phyloP scores from a whole-genome alignment of 1,284 basidiomycete genomes.

The Trichosporon ovoides region DNA sequence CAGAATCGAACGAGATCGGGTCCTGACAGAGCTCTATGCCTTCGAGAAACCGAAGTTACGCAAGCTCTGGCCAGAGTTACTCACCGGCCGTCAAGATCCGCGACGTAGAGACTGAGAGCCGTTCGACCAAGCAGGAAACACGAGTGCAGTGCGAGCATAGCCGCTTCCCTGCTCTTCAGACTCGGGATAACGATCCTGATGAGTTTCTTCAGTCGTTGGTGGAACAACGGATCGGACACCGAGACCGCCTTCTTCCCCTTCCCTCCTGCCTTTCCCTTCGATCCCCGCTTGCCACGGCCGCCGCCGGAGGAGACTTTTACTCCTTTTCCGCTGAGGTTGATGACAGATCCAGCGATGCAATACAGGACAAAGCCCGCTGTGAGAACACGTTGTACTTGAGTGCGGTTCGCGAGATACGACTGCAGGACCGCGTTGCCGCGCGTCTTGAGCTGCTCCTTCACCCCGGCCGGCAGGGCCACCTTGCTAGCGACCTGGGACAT shows the following conservation, averaged over 20 bases:
- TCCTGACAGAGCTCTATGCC: too few relatives aligned
- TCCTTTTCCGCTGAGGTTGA: conserved; percentile 30
- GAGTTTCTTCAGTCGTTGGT: conserved; percentile 69
- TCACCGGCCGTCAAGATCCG: conserved; percentile 80
- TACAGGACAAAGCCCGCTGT: conserved; percentile 50
- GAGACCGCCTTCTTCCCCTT: conserved; percentile 21
- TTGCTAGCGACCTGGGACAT: conserved; percentile 5
- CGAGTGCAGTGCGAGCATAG: conserved; percentile 80
- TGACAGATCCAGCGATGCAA: conserved; percentile 34
- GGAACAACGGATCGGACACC: conserved; percentile 81
- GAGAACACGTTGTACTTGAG: conserved; percentile 62
- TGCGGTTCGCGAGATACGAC: conserved; percentile 60
- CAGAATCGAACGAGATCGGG: too few relatives aligned
- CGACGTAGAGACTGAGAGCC: conserved; percentile 89
- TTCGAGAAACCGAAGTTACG: too few relatives aligned
- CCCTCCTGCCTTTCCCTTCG: conserved; percentile 18
- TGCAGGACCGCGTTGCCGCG: conserved; percentile 20
- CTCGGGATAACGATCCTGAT: conserved; percentile 85
- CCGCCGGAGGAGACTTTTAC: conserved; percentile 7
- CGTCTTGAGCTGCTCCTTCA: neutral
- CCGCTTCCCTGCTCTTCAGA: conserved; percentile 75
- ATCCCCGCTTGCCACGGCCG: conserved; percentile 10
- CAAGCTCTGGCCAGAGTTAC: too few relatives aligned
- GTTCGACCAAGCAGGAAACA: conserved; percentile 82
- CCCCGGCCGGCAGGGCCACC: neutral